Evolutionary conservation across 768 basidiomycete genomes (phyloP).

Genomic region (Naganishia randhawae): DNA sequence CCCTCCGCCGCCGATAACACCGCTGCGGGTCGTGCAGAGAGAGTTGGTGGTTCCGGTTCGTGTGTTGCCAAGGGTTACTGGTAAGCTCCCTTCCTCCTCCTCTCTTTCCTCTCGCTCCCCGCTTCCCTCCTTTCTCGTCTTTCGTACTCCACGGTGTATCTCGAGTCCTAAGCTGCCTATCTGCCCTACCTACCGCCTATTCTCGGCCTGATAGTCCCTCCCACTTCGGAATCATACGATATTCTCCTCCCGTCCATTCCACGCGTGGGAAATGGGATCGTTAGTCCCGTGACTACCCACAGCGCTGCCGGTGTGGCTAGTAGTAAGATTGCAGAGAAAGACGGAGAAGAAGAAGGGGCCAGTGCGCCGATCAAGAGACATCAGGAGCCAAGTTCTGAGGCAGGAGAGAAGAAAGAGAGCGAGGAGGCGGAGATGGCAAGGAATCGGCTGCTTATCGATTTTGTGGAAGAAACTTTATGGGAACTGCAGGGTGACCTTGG

Average conservation of each 20-base stretch:
- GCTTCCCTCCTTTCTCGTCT: neutral
- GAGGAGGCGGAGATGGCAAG: neutral
- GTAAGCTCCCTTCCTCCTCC: neutral
- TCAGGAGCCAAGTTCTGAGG: no score
- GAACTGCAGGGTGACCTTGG: neutral
- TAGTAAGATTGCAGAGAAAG: no score
- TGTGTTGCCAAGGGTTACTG: slow-evolving; percentile 9
- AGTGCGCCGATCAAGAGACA: no score
- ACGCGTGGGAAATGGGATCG: neutral
- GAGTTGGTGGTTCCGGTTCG: slow-evolving; percentile 44
- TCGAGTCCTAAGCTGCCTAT: neutral
- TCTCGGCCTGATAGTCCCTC: neutral
- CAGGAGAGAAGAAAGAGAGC: neutral
- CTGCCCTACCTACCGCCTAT: no score
- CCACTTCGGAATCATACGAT: neutral
- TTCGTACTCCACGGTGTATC: neutral
- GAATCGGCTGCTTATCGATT: neutral
- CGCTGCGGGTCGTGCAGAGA: slow-evolving; percentile 72
- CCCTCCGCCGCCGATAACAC: slow-evolving; percentile 41
- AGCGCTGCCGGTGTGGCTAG: neutral
- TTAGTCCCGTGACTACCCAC: neutral
- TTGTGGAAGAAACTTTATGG: neutral
- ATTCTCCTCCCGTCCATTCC: neutral
- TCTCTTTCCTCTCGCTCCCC: neutral
- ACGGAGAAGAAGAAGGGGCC: no score